A percentile compares a stretch with the other conserved stretches of the same genome.
Evolutionary conservation across 176 grass and related monocot species (phyloP).

Genomic region (Oryza officinalis): DNA sequence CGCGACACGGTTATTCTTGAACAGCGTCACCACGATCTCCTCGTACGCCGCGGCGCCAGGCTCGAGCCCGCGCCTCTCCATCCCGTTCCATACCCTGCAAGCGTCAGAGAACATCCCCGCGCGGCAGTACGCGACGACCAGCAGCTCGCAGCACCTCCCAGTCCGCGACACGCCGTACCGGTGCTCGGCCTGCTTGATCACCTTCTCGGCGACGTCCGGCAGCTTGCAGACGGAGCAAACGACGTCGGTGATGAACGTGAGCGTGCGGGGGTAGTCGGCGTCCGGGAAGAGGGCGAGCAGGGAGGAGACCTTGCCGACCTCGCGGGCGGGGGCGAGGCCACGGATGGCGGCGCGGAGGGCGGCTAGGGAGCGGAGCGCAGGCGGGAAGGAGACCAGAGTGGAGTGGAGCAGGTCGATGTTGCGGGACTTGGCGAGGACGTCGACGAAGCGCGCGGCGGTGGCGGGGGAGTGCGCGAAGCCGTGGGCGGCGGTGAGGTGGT

Average conservation of each 20-base stretch:
- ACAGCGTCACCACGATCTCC: constrained; percentile 69
- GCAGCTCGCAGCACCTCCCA: constrained; percentile 46
- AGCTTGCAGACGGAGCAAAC: constrained; percentile 59
- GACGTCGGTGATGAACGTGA: constrained; percentile 44
- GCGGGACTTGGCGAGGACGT: constrained; percentile 59
- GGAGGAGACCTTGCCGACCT: constrained; percentile 62
- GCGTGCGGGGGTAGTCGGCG: constrained; percentile 22
- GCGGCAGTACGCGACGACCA: constrained; percentile 66
- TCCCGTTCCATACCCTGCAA: constrained; percentile 72
- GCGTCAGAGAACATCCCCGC: constrained; percentile 54
- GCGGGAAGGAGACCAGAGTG: constrained; percentile 40
- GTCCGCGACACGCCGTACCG: constrained; percentile 47
- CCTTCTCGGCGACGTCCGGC: constrained; percentile 65
- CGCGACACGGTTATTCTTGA: constrained; percentile 68
- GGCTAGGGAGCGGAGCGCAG: constrained; percentile 37
- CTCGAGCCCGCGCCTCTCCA: constrained; percentile 51
- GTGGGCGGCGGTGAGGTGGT: constrained; percentile 54
- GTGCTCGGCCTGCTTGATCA: constrained; percentile 55
- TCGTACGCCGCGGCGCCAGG: constrained; percentile 49
- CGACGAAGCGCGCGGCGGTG: constrained; percentile 61
- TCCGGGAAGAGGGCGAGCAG: constrained; percentile 56
- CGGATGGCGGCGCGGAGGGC: constrained; percentile 48
- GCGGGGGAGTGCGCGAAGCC: constrained; percentile 64
- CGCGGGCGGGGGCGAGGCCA: constrained; percentile 47
- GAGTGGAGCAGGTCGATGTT: constrained; percentile 71